phyloP scores from a whole-genome alignment of 129 eudicot genomes.

The Oenanthe sinensis region DNA sequence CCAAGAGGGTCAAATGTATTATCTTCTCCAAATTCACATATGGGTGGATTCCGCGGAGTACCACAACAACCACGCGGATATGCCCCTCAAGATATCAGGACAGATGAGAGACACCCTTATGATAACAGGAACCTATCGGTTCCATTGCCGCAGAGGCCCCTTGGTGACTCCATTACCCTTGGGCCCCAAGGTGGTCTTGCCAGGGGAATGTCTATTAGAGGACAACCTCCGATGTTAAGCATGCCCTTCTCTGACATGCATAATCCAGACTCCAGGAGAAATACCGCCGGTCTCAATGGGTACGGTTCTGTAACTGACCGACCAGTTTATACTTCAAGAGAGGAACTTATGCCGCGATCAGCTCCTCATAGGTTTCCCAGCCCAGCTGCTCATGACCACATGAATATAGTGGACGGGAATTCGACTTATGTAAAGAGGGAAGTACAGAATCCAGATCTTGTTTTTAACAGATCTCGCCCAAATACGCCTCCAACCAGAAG shows the following conservation, averaged over 20 bases:
- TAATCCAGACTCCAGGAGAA: conserved; percentile 46
- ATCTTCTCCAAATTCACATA: conserved; percentile 56
- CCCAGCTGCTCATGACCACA: conserved; percentile 39
- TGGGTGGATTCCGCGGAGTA: conserved; percentile 51
- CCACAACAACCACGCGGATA: conserved; percentile 64
- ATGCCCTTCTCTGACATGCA: conserved; percentile 26
- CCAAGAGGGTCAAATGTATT: conserved; percentile 53
- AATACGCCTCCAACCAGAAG: conserved; percentile 34
- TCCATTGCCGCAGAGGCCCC: conserved; percentile 55
- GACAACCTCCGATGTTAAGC: conserved; percentile 41
- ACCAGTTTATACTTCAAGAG: conserved; percentile 46
- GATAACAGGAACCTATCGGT: conserved; percentile 58
- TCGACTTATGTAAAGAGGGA: conserved; percentile 33
- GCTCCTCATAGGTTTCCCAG: conserved; percentile 35
- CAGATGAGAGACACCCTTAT: conserved; percentile 50
- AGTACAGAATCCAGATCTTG: conserved; percentile 32
- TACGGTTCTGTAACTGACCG: conserved; percentile 47
- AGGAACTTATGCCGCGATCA: conserved; percentile 46
- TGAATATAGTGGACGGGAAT: conserved; percentile 28
- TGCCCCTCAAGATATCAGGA: conserved; percentile 44
- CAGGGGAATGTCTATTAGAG: conserved; percentile 83
- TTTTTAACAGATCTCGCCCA: conserved; percentile 44
- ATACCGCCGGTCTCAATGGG: conserved; percentile 43
- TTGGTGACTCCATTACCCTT: conserved; percentile 66
- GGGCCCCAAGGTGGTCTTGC: conserved; percentile 99